Conservation (phyloP, 768 basidiomycete genomes). For the Termitomyces eurrhizus region DNA sequence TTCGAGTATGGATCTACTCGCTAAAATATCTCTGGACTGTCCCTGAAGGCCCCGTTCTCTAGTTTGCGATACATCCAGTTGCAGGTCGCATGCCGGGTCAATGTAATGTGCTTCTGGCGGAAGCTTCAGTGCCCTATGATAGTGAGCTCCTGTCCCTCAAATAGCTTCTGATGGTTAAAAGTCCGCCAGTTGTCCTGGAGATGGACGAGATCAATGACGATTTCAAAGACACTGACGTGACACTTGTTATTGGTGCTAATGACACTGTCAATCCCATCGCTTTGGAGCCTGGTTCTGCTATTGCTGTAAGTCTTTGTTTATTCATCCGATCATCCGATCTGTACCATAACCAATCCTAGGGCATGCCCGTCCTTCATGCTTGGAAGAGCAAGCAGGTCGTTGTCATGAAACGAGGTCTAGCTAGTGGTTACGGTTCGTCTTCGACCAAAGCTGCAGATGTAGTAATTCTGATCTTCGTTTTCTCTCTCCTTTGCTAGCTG, state of each 20-base stretch:
- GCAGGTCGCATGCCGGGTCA: slow-evolving; percentile 93
- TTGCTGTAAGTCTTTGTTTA: slow-evolving; percentile 46
- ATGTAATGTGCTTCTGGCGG: slow-evolving; percentile 88
- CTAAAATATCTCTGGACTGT: neutral
- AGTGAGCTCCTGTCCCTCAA: slow-evolving; percentile 39
- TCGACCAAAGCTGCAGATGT: neutral
- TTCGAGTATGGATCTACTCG: slow-evolving; percentile 42
- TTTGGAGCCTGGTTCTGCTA: slow-evolving; percentile 79
- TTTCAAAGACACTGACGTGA: slow-evolving; percentile 85
- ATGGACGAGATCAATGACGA: slow-evolving; percentile 97
- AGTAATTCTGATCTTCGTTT: neutral
- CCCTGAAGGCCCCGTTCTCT: neutral
- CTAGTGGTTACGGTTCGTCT: slow-evolving; percentile 75
- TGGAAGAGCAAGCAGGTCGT: slow-evolving; percentile 94
- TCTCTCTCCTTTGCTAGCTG: slow-evolving; percentile 43
- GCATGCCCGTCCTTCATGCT: slow-evolving; percentile 89
- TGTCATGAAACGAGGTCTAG: slow-evolving; percentile 91
- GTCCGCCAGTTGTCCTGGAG: slow-evolving; percentile 73
- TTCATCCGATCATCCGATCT: neutral
- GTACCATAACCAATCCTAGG: slow-evolving; percentile 29
- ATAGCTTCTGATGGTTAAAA: neutral
- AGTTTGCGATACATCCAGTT: slow-evolving; percentile 86
- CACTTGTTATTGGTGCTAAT: slow-evolving; percentile 87
- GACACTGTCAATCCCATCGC: slow-evolving; percentile 93
- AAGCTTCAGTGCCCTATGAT: slow-evolving; percentile 88